Conservation (phyloP, 176 grass and related monocot species). For the Avena sativa region DNA sequence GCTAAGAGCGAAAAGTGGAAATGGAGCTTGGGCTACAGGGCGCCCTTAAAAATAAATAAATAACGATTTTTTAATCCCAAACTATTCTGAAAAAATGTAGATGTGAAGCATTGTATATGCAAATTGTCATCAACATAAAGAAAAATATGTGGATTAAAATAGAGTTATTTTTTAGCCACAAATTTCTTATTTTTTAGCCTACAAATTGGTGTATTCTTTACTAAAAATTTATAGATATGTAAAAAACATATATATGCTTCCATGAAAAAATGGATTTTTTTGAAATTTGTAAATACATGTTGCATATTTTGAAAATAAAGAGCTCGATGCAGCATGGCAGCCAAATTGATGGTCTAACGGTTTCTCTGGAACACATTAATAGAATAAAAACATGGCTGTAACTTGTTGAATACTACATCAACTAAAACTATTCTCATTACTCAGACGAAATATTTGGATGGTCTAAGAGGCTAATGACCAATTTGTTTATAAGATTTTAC, state of each 20-base stretch:
- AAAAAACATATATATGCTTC: not conserved
- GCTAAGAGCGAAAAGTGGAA: not conserved
- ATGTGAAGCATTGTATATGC: not conserved
- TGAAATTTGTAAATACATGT: not conserved
- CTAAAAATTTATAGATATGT: not conserved
- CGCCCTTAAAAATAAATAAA: not conserved
- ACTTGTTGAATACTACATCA: not conserved
- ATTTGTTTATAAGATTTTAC: too few species aligned
- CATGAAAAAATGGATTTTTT: not conserved
- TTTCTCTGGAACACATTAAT: not conserved
- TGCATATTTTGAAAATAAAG: too few species aligned
- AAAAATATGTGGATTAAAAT: not conserved
- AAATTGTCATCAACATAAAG: not conserved
- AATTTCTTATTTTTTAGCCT: not conserved
- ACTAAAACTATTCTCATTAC: not conserved
- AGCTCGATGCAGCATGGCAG: too few species aligned
- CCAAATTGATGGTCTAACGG: not conserved
- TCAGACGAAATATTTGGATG: not conserved
- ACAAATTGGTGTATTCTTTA: not conserved
- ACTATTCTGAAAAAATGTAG: not conserved
- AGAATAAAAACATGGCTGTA: not conserved
- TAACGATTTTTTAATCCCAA: not conserved
- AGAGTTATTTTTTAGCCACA: not conserved
- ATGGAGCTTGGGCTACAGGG: not conserved
- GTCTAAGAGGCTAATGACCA: too few species aligned